Base-by-base conservation (phyloP, 768 basidiomycete genomes). In the Suillus tomentosus region DNA sequence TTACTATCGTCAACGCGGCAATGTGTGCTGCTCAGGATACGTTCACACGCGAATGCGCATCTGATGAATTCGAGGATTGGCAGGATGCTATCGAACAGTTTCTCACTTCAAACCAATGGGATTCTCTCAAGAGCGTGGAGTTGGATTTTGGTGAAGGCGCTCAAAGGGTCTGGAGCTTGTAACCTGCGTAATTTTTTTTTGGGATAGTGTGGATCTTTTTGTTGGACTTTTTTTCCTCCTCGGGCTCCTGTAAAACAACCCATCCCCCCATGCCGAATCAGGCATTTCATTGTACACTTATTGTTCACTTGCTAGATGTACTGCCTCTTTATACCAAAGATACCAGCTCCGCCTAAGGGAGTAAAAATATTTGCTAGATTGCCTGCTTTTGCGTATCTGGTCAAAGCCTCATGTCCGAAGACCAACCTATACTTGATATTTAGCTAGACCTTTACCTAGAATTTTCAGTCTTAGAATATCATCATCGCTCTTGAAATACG, bases 51-150 rank as follows among this genome's bases (percentile, higher is more conserved):
- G 69, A 75, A 50, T 77, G 75, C 31, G 74, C 74, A 0, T 65
- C 77, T 15, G 74, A 77, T 24, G 74, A 75, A 57, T 71, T 75
- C 61, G 58, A 68, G 43, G 74, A 75, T 11, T 75, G 74, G 74
- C 40, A 53, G 19, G 55, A 61, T 3, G 68, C 69, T 17, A 24
- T 75, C 5, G 68, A 75, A 0, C 24, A 54, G 1, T 75, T 74
- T 14, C 27, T 76, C 48, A 31, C 31, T 22, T 64, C 67, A 36
- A 34, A 55, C 24, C 68, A 64, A 5, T 75, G 74, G 72, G 15
- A 31, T 24, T 39, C 62, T 0, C 68, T 75, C 17, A 43, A 65
- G 1, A 67, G 62, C 8, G 45, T 75, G 3, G 62, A 65, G 9
- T 64, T 75, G 9, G 66, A 65, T 3, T 64, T 75, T 11, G 58